Evolutionary conservation across 2,329 filamentous ascomycete species (phyloP).

Genomic region (Cryphonectria carpinicola): DNA sequence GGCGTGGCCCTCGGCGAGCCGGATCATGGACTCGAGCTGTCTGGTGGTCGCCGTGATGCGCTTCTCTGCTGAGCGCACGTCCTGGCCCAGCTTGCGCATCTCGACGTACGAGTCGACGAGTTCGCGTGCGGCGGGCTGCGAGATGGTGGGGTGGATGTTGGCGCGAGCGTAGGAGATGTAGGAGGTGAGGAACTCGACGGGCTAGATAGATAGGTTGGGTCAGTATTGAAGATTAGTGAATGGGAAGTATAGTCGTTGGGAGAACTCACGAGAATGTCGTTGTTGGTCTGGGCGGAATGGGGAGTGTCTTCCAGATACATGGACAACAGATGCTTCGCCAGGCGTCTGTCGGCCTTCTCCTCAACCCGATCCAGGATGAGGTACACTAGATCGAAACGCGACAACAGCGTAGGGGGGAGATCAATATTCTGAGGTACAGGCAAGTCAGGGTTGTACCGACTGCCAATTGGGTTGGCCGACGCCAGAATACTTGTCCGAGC

Average conservation of each 20-base stretch:
- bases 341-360: constrained; percentile 82
- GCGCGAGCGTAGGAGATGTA: constrained; percentile 97
- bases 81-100: constrained; percentile 91
- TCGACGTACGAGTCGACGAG: constrained; percentile 87
- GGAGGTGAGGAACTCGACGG: constrained; percentile 91
- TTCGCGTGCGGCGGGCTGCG: constrained; percentile 77
- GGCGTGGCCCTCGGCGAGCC: constrained; percentile 91
- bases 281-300: constrained; percentile 73
- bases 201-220: constrained; percentile 49
- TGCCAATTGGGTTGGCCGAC: constrained; percentile 96
- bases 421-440: constrained; percentile 98
- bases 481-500: constrained; percentile 94
- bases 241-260: background rate
- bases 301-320: constrained; percentile 97
- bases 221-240: constrained; percentile 10
- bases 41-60: constrained; percentile 97
- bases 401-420: constrained; percentile 89
- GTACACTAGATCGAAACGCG: constrained; percentile 96
- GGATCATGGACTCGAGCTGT: constrained; percentile 98
- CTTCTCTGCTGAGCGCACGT: constrained; percentile 85
- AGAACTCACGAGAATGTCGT: constrained; percentile 77
- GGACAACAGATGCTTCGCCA: constrained; percentile 89
- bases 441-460: constrained; percentile 94
- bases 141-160: constrained; percentile 82
- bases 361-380: constrained; percentile 93